Conservation (phyloP, 73 alveolate species). For the Tetrahymena borealis region DNA sequence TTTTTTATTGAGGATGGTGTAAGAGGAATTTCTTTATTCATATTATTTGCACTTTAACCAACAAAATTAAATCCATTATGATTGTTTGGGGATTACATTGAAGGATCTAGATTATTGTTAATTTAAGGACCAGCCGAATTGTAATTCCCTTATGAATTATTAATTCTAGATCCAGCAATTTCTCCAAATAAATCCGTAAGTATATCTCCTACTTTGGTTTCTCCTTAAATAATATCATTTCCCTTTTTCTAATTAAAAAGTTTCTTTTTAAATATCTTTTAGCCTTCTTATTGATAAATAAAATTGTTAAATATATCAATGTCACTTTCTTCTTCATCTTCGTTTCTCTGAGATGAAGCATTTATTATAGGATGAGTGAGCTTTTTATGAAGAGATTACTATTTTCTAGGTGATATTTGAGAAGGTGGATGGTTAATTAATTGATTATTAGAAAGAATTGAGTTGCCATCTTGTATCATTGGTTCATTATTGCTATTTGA, state of each 20-base stretch:
- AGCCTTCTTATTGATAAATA: background rate
- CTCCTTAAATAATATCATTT: background rate
- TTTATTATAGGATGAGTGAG: background rate
- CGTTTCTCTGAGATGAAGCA: background rate
- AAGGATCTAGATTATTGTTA: background rate
- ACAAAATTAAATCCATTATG: background rate
- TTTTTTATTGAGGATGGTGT: background rate
- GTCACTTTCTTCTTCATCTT: background rate
- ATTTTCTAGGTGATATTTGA: background rate
- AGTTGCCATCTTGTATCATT: background rate
- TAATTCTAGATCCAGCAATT: background rate
- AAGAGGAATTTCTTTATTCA: background rate
- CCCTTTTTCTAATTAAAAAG: background rate
- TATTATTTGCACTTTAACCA: background rate
- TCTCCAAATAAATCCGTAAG: background rate
- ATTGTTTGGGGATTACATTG: background rate
- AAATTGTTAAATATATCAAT: background rate
- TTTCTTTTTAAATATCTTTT: background rate
- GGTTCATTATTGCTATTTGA: background rate
- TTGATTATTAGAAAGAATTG: background rate
- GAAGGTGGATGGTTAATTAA: background rate
- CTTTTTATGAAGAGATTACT: background rate
- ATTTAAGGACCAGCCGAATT: background rate
- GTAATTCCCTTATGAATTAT: background rate
- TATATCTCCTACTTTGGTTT: background rate